Evolutionary conservation across 306 rosid genomes (phyloP), one percentile per base, ranked within the genome.

Genomic region (Lagenaria siceraria): DNA sequence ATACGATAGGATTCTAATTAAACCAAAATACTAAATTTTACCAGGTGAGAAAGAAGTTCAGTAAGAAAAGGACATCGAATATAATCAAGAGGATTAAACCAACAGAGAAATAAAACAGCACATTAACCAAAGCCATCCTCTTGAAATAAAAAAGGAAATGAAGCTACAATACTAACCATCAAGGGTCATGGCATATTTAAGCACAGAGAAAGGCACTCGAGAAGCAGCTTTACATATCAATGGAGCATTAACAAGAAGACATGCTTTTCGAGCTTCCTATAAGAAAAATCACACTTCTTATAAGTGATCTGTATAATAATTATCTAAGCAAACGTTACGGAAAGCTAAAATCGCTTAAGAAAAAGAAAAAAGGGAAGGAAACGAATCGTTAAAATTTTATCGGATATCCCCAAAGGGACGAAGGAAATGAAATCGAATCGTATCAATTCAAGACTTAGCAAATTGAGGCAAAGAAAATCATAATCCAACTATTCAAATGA

Each of bases 151-250:
- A 25, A 72, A 1, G 21, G 8, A 10, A 14, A 52, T 27, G 64
- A 78, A 71, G 19, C 53, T 59, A 66, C 10, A 80, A 81, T 42
- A 76, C 90, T 85, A 83, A 95, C 98, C 99, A 85, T 95, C 99
- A 80, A 92, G 93, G 24, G 99, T 95, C 99, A 95, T 95, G 12
- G 99, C 97, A 86, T 82, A 95, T 86, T 95, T 95, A 77, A 92
- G 90, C 76, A 95, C 92, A 38, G 97, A 95, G 84, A 90, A 95
- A 38, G 97, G 99, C 68, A 92, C 84, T 68, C 66, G 93, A 1
- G 87, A 95, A 78, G 92, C 87, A 66, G 91, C 96, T 84, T 93
- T 87, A 83, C 96, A 95, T 72, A 92, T 92, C 87, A 95, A 84
- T 60, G 99, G 98, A 54, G 97, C 97, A 79, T 95, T 95, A 77